Evolutionary conservation across 495 filamentous ascomycete species (phyloP).

Genomic region (Penicillium silybi): DNA sequence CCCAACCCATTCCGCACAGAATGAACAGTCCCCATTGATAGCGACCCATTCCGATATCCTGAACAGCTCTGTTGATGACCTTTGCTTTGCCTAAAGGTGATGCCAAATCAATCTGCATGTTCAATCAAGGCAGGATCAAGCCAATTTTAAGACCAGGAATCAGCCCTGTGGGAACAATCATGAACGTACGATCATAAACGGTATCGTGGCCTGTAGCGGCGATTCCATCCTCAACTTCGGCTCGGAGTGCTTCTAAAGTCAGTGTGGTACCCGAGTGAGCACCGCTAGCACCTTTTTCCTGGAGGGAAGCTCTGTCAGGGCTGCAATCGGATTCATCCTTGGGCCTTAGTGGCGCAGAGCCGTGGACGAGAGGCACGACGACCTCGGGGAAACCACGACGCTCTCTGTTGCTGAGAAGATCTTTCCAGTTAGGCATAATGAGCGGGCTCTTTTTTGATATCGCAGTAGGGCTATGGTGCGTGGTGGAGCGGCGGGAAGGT

Average conservation of each 20-base stretch:
- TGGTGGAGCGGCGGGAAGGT: conserved; percentile 7
- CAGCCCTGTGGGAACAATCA: neutral
- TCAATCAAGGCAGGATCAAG: neutral
- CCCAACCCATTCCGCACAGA: conserved; percentile 76
- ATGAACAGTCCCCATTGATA: conserved; percentile 81
- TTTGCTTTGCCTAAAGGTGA: conserved; percentile 24
- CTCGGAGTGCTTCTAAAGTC: conserved; percentile 46
- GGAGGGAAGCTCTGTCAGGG: conserved; percentile 26
- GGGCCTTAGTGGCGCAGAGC: conserved; percentile 16
- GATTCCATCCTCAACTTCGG: conserved; percentile 46
- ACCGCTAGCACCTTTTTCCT: conserved; percentile 32
- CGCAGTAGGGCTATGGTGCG: conserved; percentile 10
- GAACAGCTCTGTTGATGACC: conserved; percentile 19
- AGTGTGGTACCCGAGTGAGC: conserved; percentile 26
- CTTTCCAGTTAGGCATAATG: conserved; percentile 29
- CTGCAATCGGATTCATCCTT: conserved; percentile 17
- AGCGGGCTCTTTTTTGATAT: neutral
- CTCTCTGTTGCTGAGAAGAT: conserved; percentile 42
- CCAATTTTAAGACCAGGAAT: neutral
- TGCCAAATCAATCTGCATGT: neutral
- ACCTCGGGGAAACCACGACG: conserved; percentile 43
- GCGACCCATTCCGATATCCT: conserved; percentile 77
- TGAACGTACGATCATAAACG: conserved; percentile 52
- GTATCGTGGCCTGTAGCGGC: conserved; percentile 43
- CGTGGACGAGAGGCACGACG: conserved; percentile 39